Conservation (phyloP, 108 stramenopile species). For the Cylindrotheca closterium region DNA sequence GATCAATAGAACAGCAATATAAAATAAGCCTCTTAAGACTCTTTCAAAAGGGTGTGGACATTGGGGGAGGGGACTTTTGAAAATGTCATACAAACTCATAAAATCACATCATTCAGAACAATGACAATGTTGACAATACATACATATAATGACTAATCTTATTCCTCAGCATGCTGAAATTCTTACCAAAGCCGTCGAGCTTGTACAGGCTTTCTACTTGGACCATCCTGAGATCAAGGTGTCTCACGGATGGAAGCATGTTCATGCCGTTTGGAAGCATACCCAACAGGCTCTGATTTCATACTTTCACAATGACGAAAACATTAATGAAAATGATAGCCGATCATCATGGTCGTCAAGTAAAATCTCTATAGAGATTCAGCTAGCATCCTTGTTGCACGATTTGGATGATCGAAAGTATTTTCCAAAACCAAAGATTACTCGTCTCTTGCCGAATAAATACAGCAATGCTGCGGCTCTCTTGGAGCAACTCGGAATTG, state of each 20-base stretch:
- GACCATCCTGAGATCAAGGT: constrained; percentile 46
- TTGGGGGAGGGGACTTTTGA: too few relatives aligned
- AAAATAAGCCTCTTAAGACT: too few relatives aligned
- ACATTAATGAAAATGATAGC: background rate
- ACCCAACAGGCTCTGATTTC: constrained; percentile 39
- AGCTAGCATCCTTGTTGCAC: constrained; percentile 61
- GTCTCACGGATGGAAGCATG: constrained; percentile 59
- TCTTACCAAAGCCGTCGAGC: background rate
- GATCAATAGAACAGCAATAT: too few relatives aligned
- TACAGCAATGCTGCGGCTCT: constrained; percentile 3
- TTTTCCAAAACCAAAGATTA: constrained; percentile 43
- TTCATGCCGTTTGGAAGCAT: constrained; percentile 49
- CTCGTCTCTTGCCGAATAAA: too few relatives aligned
- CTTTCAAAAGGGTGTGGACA: too few relatives aligned
- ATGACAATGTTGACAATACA: too few relatives aligned
- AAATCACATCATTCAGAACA: too few relatives aligned
- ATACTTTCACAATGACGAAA: background rate
- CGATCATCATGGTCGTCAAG: constrained; percentile 9
- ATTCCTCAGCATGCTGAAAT: background rate
- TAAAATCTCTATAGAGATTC: constrained; percentile 37
- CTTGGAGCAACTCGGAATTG: background rate
- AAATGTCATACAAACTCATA: too few relatives aligned
- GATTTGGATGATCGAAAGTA: constrained; percentile 75
- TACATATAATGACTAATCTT: too few relatives aligned
- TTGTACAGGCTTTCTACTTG: constrained; percentile 33